Percentiles rank a stretch among this genome's conserved stretches.
Evolutionary conservation across 2,329 filamentous ascomycete genomes (phyloP).

Genomic region (Zymoseptoria pseudotritici): DNA sequence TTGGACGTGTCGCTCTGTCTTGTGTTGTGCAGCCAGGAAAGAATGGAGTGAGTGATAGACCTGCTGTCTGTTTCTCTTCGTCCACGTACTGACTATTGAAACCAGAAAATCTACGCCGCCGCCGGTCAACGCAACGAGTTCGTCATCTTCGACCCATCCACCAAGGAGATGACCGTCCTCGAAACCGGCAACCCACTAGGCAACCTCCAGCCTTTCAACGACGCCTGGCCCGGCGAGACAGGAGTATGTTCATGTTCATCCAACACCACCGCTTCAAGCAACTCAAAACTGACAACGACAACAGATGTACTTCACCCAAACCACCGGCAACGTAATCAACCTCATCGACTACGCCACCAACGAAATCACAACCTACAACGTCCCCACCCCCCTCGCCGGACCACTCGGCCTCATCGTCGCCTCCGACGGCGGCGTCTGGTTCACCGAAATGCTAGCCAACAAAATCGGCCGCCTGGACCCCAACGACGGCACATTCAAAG

Average conservation of each 20-base stretch:
- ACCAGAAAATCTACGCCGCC: conserved; percentile 14
- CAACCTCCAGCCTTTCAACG: conserved; percentile 20
- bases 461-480: conserved; percentile 18
- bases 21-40: conserved; percentile 19
- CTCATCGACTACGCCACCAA: conserved; percentile 18
- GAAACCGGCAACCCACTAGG: conserved; percentile 15
- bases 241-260: conserved; percentile 3
- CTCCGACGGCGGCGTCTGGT: conserved; percentile 16
- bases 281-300: not conserved
- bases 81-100: too few species aligned
- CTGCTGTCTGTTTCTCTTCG: too few species aligned
- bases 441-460: conserved; percentile 18
- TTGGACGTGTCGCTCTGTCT: conserved; percentile 11
- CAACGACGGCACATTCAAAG: conserved; percentile 9
- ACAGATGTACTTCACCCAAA: conserved; percentile 18
- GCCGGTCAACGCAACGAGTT: conserved; percentile 18
- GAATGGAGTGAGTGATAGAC: conserved; percentile 6
- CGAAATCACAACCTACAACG: conserved; percentile 11
- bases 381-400: conserved; percentile 16
- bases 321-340: conserved; percentile 16
- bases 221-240: conserved; percentile 18
- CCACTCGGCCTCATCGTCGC: conserved; percentile 16
- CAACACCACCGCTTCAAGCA: not conserved
- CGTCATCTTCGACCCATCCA: conserved; percentile 12
- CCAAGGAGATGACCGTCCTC: conserved; percentile 12